Evolutionary conservation across 768 basidiomycete species (phyloP).

Genomic region (Fomitopsis pulvina): DNA sequence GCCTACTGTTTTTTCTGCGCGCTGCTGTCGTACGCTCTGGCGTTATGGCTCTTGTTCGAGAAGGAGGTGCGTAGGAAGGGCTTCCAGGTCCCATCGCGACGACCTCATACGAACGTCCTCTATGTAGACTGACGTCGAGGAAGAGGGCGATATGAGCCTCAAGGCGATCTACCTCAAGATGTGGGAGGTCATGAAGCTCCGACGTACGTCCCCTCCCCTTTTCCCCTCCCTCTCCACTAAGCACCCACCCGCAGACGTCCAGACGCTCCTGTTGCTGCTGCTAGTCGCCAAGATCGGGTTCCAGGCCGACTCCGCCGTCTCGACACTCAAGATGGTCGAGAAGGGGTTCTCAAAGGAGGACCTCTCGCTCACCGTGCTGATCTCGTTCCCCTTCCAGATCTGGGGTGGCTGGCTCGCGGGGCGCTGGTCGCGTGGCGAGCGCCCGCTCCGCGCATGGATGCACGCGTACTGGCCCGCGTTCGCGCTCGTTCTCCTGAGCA

Average conservation of each 20-base stretch:
- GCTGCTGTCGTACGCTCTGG: constrained; percentile 74
- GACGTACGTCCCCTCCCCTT: constrained; percentile 49
- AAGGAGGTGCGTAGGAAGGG: constrained; percentile 60
- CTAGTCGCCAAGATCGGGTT: constrained; percentile 92
- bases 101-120: background rate
- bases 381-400: constrained; percentile 98
- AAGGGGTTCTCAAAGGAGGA: constrained; percentile 96
- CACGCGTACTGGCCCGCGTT: constrained; percentile 88
- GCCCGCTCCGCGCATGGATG: constrained; percentile 82
- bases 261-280: constrained; percentile 79
- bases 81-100: background rate
- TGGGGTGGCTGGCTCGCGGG: constrained; percentile 92
- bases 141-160: constrained; percentile 84
- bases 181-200: constrained; percentile 87
- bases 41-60: constrained; percentile 85
- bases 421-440: constrained; percentile 79
- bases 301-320: constrained; percentile 88
- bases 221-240: background rate
- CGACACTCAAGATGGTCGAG: constrained; percentile 90
- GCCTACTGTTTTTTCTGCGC: constrained; percentile 87
- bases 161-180: constrained; percentile 89
- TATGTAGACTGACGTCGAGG: constrained; percentile 60
- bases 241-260: constrained; percentile 59
- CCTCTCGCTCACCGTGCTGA: constrained; percentile 87
- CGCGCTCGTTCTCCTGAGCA: constrained; percentile 61